Evolutionary conservation across 1,284 basidiomycete species (phyloP).

Genomic region (Melanopsichium pennsylvanicum): DNA sequence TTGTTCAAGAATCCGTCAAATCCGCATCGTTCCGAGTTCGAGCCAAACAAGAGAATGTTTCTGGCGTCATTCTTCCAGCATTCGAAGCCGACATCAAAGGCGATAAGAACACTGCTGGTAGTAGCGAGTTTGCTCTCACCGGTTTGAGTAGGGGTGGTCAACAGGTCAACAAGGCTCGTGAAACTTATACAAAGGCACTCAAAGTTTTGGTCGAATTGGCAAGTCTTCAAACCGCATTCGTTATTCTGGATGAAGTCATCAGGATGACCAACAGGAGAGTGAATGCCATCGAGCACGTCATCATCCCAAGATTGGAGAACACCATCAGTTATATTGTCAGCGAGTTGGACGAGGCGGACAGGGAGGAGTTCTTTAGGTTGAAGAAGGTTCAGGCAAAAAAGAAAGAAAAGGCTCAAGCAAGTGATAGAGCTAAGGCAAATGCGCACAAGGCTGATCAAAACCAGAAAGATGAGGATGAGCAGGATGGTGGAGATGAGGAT

Average conservation of each 20-base stretch:
- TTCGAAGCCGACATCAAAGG: conserved; percentile 71
- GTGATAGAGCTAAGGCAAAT: too few species aligned
- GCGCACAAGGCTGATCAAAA: conserved; percentile 6
- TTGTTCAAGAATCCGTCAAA: conserved; percentile 69
- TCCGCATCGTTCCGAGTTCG: conserved; percentile 89
- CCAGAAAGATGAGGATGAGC: conserved; percentile 1
- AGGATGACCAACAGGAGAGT: conserved; percentile 96
- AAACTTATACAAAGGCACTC: conserved; percentile 95
- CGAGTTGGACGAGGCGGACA: conserved; percentile 64
- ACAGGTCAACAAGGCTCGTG: conserved; percentile 89
- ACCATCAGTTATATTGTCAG: conserved; percentile 74
- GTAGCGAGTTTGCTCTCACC: conserved; percentile 88
- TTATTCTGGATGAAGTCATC: conserved; percentile 98
- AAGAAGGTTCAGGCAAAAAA: conserved; percentile 65
- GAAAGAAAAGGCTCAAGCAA: conserved; percentile 52
- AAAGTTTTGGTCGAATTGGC: conserved; percentile 97
- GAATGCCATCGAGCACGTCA: conserved; percentile 97
- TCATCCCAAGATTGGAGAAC: conserved; percentile 94
- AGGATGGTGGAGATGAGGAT: conserved; percentile 7
- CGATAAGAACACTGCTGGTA: conserved; percentile 11
- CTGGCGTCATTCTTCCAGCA: conserved; percentile 93
- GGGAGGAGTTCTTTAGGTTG: conserved; percentile 65
- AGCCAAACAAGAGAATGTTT: conserved; percentile 97
- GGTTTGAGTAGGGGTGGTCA: conserved; percentile 96
- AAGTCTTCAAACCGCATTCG: conserved; percentile 91